phyloP scores from a whole-genome alignment of 176 grass and related monocot genomes.

The Aegilops speltoides region DNA sequence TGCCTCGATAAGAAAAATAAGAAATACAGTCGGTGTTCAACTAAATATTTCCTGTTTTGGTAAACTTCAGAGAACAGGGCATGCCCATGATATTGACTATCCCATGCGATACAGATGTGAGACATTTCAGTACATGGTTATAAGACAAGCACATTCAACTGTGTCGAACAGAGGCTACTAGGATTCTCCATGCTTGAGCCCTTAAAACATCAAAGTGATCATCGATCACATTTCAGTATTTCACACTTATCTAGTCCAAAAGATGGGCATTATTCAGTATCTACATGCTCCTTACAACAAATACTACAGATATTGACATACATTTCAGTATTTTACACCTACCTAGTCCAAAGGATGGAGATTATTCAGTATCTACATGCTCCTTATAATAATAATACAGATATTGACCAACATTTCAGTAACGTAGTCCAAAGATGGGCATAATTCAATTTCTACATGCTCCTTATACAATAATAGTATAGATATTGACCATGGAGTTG shows the following conservation, averaged over 20 bases:
- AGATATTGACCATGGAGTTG: background rate
- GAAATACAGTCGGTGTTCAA: background rate
- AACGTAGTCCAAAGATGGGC: no score
- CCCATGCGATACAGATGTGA: conserved; percentile 7
- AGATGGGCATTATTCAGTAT: background rate
- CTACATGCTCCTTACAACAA: background rate
- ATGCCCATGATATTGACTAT: background rate
- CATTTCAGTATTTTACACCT: no score
- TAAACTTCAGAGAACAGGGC: background rate
- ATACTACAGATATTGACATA: background rate
- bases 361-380: background rate
- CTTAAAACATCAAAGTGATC: background rate
- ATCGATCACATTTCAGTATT: background rate
- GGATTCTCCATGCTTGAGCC: background rate
- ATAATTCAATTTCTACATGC: background rate
- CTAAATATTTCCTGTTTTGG: background rate
- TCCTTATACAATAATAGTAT: background rate
- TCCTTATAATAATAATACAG: background rate
- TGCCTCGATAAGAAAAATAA: background rate
- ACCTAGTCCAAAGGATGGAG: no score
- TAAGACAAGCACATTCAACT: conserved; percentile 16
- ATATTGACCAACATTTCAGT: background rate
- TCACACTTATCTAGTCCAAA: background rate
- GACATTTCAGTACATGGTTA: background rate
- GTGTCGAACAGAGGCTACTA: background rate